Evolutionary conservation across 2,329 filamentous ascomycete species (phyloP), one percentile per base, ranked within the genome.

Genomic region (Colletotrichum kahawae): DNA sequence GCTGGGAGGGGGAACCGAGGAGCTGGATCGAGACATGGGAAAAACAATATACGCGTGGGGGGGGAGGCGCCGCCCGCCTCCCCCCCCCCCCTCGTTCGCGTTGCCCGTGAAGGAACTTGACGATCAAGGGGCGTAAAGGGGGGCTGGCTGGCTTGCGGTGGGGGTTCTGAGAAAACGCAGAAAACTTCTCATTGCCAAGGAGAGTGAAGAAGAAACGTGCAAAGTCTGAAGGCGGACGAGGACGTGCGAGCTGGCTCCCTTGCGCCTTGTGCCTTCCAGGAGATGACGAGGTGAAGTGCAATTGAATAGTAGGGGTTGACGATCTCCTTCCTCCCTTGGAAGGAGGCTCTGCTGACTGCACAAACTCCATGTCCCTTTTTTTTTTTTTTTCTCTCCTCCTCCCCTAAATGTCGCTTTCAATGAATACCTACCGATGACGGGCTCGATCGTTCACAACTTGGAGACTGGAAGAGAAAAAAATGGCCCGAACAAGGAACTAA

Each of bases 11-110:
- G 5, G 43, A 56, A 27, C 57, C 71, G 27, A 62, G 18, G 29
- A 71, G 71, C 71, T 71, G 71, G 67, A 71, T 66, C 60, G 31
- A 66, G 71, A 66, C 67, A 62, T 24, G 24, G 63, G 18, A 67
- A 71, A 31, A 69, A 24, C 24, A 21, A 48, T 27, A 56, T 27
- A 27, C 27, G 63, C 36, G 38, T 56, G 64, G 59, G 36, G 66
- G 43, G 10, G 29, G 36, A 54, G 24, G 16, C 38, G 18, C 18
- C 38, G 38, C 38, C 38, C 38, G n/a, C 38, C 38, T 43, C 18
- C 7, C 38, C 38, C 18, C 6, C 38, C 38, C 38, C 38, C 14
- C 33, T 43, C 38, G 34, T 31, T 18, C 48, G 62, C 34, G 18
- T 43, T 64, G 34, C 27, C 34, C 21, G 33, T 38, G 29, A 51